phyloP scores from a whole-genome alignment of 1,284 basidiomycete species.

The Tremellales sp. region DNA sequence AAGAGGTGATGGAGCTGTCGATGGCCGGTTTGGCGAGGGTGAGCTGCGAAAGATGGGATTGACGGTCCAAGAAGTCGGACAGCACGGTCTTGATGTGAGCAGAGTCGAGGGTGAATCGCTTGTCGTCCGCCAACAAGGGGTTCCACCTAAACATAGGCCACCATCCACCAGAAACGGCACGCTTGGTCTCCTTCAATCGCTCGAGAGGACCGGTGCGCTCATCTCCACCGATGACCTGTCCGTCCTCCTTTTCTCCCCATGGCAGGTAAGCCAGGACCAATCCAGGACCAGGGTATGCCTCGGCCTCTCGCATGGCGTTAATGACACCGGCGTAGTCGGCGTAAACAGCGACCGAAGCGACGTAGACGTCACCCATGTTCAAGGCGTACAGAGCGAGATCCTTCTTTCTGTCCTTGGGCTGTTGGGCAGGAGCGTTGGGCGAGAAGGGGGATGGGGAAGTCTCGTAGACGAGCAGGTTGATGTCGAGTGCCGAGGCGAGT shows the following conservation, averaged over 20 bases:
- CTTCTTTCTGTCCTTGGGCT: slow-evolving; percentile 62
- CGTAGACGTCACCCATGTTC: slow-evolving; percentile 96
- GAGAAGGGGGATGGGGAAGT: slow-evolving; percentile 72
- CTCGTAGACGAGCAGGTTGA: slow-evolving; percentile 96
- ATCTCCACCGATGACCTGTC: slow-evolving; percentile 19
- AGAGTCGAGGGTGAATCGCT: slow-evolving; percentile 84
- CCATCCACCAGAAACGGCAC: slow-evolving; percentile 92
- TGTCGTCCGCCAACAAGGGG: slow-evolving; percentile 78
- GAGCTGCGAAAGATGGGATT: slow-evolving; percentile 93
- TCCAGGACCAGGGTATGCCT: slow-evolving; percentile 82
- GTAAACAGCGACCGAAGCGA: slow-evolving; percentile 91
- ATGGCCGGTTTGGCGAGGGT: slow-evolving; percentile 71
- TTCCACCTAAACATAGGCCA: slow-evolving; percentile 99
- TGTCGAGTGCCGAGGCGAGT: slow-evolving; percentile 81
- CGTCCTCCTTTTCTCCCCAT: slow-evolving; percentile 62
- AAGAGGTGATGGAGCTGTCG: slow-evolving; percentile 77
- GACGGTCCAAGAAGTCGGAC: slow-evolving; percentile 90
- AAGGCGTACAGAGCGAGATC: slow-evolving; percentile 96
- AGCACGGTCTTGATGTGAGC: slow-evolving; percentile 91
- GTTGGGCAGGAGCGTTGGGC: slow-evolving; percentile 48
- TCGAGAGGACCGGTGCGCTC: slow-evolving; percentile 72
- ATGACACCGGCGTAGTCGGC: slow-evolving; percentile 93
- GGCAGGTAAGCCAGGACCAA: slow-evolving; percentile 94
- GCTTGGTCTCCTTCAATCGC: slow-evolving; percentile 92
- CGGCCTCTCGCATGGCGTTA: slow-evolving; percentile 87